phyloP scores from a whole-genome alignment of 345 rosid species.

The Lepidium africanum region DNA sequence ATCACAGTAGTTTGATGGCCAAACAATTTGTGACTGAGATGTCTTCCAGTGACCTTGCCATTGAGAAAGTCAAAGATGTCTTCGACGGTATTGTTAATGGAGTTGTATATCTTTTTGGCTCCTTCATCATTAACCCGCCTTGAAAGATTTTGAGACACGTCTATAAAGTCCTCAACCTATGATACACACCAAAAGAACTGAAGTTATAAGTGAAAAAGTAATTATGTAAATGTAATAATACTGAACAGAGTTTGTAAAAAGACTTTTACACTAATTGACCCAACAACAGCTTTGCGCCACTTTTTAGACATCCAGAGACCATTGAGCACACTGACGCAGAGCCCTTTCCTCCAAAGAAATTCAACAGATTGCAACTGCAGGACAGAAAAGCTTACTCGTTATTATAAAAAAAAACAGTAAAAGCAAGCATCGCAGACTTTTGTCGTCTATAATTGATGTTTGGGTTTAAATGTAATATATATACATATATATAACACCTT shows the following conservation, averaged over 20 bases:
- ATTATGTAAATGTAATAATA: not conserved
- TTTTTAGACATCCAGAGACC: slow-evolving; percentile 44
- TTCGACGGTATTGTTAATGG: slow-evolving; percentile 25
- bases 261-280: slow-evolving; percentile 31
- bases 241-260: not conserved
- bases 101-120: slow-evolving; percentile 29
- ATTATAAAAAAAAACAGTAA: not conserved
- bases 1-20: not conserved
- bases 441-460: not conserved
- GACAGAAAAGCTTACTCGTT: not conserved
- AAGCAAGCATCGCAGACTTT: not conserved
- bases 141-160: slow-evolving; percentile 37
- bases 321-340: slow-evolving; percentile 37
- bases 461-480: not conserved
- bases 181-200: not conserved
- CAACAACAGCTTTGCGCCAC: slow-evolving; percentile 7
- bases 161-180: slow-evolving; percentile 48
- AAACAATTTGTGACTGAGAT: slow-evolving; percentile 32
- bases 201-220: not conserved
- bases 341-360: slow-evolving; percentile 46
- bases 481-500: not conserved
- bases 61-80: slow-evolving; percentile 26
- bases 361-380: slow-evolving; percentile 45
- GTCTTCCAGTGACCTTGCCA: slow-evolving; percentile 11
- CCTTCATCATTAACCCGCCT: slow-evolving; percentile 38